phyloP scores from a whole-genome alignment of 23 red algal genomes.

The Cyanidiococcus yangmingshanensis region DNA sequence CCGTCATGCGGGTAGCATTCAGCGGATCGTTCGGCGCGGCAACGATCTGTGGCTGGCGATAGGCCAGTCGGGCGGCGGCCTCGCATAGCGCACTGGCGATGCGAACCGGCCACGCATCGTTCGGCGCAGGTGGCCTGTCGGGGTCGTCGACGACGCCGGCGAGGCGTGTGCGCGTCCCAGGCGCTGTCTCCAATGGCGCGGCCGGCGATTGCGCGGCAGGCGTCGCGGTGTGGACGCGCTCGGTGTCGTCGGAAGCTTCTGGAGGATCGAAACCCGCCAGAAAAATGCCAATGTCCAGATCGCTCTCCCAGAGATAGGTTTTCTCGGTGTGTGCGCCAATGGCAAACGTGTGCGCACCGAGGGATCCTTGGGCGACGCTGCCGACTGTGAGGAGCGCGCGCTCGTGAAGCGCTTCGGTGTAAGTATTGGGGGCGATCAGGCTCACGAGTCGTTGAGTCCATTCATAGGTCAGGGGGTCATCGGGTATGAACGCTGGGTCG shows the following conservation, averaged over 20 bases:
- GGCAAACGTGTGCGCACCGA: conserved; percentile 35
- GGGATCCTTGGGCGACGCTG: conserved; percentile 25
- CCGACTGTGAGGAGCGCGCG: conserved; percentile 11
- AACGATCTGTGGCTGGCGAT: neutral
- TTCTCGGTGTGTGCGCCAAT: conserved; percentile 20
- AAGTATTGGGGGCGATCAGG: conserved; percentile 24
- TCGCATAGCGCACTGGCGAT: conserved; percentile 10
- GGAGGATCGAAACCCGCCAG: too few relatives aligned
- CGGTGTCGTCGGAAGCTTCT: too few relatives aligned
- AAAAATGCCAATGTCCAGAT: conserved; percentile 36
- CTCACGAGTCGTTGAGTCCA: conserved; percentile 26
- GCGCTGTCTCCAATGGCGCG: too few relatives aligned
- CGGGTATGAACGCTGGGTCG: too few relatives aligned
- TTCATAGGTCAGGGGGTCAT: conserved; percentile 11
- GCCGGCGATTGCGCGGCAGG: too few relatives aligned
- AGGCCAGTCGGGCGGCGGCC: neutral
- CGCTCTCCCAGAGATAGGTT: conserved; percentile 16
- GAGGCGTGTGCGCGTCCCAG: too few relatives aligned
- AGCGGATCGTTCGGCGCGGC: neutral
- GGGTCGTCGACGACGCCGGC: too few relatives aligned
- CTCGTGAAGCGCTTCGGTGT: conserved; percentile 7
- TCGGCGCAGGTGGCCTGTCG: too few relatives aligned
- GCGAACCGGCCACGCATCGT: neutral
- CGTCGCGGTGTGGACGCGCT: too few relatives aligned
- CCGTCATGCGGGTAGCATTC: too few relatives aligned